A percentile compares a stretch with the other conserved stretches of the same genome.
These are phyloP conservation scores for Pythium phragmitis DNA, from an alignment of 352 stramenopile species.

Conservation along the genomic window DNA sequence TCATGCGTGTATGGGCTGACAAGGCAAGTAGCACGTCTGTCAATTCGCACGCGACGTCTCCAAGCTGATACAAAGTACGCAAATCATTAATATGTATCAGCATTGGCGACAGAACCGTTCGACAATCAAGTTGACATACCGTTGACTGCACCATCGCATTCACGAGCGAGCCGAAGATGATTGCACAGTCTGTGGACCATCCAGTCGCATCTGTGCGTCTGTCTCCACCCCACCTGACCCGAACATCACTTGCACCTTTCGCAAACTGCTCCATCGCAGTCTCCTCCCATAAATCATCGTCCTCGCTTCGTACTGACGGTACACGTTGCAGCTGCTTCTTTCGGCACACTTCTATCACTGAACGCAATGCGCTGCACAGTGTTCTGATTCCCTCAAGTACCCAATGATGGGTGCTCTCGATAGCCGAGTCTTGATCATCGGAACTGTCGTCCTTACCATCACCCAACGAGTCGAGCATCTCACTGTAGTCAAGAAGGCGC, in stretches of 20 bases:
- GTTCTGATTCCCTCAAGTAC: constrained; percentile 8
- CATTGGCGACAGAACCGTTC: background rate
- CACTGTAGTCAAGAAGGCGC: constrained; percentile 23
- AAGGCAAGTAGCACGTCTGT: constrained; percentile 42
- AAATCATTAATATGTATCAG: background rate
- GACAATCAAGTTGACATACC: constrained; percentile 5
- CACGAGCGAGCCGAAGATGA: constrained; percentile 13
- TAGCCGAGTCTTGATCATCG: constrained; percentile 18
- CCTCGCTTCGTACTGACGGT: background rate
- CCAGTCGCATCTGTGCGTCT: background rate
- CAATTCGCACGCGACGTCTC: constrained; percentile 42
- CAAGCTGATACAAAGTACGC: constrained; percentile 32
- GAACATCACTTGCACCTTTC: constrained; percentile 20
- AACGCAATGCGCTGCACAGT: constrained; percentile 20
- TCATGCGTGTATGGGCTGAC: constrained; percentile 43
- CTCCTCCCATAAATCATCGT: constrained; percentile 18
- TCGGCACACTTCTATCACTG: constrained; percentile 22
- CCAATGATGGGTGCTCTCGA: constrained; percentile 2
- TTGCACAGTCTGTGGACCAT: constrained; percentile 16
- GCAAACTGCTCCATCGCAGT: constrained; percentile 20
- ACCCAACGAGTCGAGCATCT: constrained; percentile 15
- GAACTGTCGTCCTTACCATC: background rate
- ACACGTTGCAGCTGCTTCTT: constrained; percentile 5
- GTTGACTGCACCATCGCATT: constrained; percentile 5
- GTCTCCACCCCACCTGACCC: background rate